Evolutionary conservation across 2,329 filamentous ascomycete species (phyloP).

Genomic region (Periconia sp.): DNA sequence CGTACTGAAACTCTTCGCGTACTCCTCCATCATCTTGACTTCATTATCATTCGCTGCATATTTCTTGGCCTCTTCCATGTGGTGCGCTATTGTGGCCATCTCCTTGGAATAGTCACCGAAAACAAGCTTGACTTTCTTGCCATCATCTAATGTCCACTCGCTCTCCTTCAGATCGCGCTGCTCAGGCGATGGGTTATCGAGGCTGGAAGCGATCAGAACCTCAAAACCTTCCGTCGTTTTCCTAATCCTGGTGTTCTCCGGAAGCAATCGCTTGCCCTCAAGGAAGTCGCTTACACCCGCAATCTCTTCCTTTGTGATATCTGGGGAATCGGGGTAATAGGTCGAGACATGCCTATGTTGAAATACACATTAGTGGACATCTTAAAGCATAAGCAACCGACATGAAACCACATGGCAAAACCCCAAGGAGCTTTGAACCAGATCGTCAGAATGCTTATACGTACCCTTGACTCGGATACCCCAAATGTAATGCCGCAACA

Average conservation of each 20-base stretch:
- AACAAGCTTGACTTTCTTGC: constrained; percentile 53
- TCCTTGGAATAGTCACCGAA: constrained; percentile 55
- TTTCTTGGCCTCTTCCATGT: constrained; percentile 55
- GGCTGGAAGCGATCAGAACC: constrained; percentile 56
- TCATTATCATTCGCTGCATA: constrained; percentile 55
- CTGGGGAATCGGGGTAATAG: constrained; percentile 57
- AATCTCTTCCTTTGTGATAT: constrained; percentile 57
- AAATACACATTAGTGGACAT: too few species aligned
- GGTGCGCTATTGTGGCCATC: constrained; percentile 54
- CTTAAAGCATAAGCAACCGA: too few species aligned
- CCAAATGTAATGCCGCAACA: constrained; percentile 54
- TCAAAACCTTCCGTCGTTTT: constrained; percentile 55
- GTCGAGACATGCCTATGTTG: constrained; percentile 57
- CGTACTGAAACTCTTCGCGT: constrained; percentile 57
- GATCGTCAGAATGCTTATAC: too few species aligned
- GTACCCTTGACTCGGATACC: constrained; percentile 56
- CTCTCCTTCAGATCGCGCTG: constrained; percentile 52
- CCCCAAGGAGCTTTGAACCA: too few species aligned
- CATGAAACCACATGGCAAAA: too few species aligned
- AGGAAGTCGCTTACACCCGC: constrained; percentile 53
- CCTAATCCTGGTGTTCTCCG: constrained; percentile 57
- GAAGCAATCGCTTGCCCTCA: constrained; percentile 52
- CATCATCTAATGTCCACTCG: constrained; percentile 54
- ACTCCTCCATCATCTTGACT: constrained; percentile 53
- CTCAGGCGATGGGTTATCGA: constrained; percentile 45